Evolutionary conservation across 2,329 filamentous ascomycete species (phyloP), one percentile per base, ranked within the genome.

Genomic region (Trichoderma asperellum): DNA sequence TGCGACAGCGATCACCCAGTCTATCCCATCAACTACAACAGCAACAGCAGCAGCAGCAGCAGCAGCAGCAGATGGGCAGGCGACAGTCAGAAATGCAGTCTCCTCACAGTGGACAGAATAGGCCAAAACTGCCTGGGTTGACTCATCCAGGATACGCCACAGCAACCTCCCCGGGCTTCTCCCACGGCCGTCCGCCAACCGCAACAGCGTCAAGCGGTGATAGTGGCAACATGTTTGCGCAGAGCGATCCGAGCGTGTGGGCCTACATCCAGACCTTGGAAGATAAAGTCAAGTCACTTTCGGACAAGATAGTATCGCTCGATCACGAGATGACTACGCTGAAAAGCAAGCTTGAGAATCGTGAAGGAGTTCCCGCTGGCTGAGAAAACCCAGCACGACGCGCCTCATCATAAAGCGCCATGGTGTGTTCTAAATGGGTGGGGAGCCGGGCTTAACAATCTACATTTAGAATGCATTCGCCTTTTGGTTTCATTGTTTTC

Each of bases 221-320:
- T 75, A 88, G 87, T 72, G 87, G 87, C 71, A 93, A 92, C 73
- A 84, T 93, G 70, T 90, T 93, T 77, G 83, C 88, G 64, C 81
- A 85, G 21, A 82, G 83, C 21, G 87, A 89, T 62, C 84, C 88
- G 71, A 89, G 88, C 53, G 82, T 94, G 10, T 93, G 90, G 90
- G 81, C 85, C 4, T 93, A 93, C 74, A 87, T 94, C 40, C 89
- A 92, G 68, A 85, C 84, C 21, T 82, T 95, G 61, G 92, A 95
- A 75, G 86, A 88, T 14, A 81, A 80, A 71, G 75, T 81, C 60
- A 81, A 81, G 71, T 73, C 72, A 35, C 71, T 81, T 24, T 75
- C 76, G 2, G 80, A 81, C 10, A 80, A 77, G 69, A 76, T 81
- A 16, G 67, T 72, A 8, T 73, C 72, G 57, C 75, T 81, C 21